Evolutionary conservation across 2,329 filamentous ascomycete genomes (phyloP).

Genomic region (Paramyrothecium roridum): DNA sequence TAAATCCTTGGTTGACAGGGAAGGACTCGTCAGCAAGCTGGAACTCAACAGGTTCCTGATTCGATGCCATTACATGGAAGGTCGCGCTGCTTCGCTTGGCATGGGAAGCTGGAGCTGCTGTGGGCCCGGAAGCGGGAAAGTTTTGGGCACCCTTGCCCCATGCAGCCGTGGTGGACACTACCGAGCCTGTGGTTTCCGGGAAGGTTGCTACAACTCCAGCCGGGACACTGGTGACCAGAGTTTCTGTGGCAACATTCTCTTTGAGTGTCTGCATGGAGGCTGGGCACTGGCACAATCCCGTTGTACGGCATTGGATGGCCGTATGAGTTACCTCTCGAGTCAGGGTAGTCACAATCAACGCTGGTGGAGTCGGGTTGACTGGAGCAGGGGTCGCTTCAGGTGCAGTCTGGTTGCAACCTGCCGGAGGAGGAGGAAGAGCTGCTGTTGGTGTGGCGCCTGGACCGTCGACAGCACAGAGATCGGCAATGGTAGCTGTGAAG

Average conservation of each 20-base stretch:
- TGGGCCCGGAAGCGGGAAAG: neutral
- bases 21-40: no score
- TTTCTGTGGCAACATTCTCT: slow-evolving; percentile 22
- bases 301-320: slow-evolving; percentile 39
- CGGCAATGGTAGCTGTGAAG: slow-evolving; percentile 48
- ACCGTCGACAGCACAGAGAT: slow-evolving; percentile 33
- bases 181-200: slow-evolving; percentile 28
- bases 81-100: no score
- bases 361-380: neutral
- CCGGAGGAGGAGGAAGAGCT: slow-evolving; percentile 8
- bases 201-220: slow-evolving; percentile 33
- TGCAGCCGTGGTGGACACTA: slow-evolving; percentile 27
- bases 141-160: slow-evolving; percentile 38
- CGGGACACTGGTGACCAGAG: neutral
- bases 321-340: slow-evolving; percentile 37
- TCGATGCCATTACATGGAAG: no score
- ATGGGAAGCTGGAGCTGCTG: no score
- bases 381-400: slow-evolving; percentile 1
- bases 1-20: no score
- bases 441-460: slow-evolving; percentile 10
- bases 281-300: slow-evolving; percentile 45
- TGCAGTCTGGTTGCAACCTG: slow-evolving; percentile 1
- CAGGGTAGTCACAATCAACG: slow-evolving; percentile 30
- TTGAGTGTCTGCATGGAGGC: slow-evolving; percentile 43
- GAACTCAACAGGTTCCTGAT: no score